A percentile compares a stretch with the other conserved stretches of the same genome.
Evolutionary conservation across 2,329 filamentous ascomycete genomes (phyloP).

Genomic region (Elsinoe necatrix): DNA sequence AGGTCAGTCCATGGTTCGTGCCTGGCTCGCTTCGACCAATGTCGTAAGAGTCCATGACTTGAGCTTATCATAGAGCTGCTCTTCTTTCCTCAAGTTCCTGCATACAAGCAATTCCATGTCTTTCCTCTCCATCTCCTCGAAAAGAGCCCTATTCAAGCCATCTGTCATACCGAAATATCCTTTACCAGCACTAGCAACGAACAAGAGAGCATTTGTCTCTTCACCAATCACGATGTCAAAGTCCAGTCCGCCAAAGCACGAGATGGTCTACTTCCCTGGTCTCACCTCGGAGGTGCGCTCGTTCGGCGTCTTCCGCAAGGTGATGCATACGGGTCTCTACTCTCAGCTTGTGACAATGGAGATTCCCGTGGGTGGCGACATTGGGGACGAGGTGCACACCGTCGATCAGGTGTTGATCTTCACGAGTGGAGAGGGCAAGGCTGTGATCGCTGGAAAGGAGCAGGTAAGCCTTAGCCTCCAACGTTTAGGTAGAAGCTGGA

Average conservation of each 20-base stretch:
- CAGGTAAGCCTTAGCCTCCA: slow-evolving; percentile 32
- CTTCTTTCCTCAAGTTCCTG: background rate
- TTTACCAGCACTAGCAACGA: slow-evolving; percentile 3
- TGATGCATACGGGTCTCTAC: slow-evolving; percentile 56
- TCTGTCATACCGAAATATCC: background rate
- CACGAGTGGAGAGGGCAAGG: slow-evolving; percentile 50
- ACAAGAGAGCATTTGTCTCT: slow-evolving; percentile 21
- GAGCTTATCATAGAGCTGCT: background rate
- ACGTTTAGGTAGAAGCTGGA: slow-evolving; percentile 5
- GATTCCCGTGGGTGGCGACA: slow-evolving; percentile 54
- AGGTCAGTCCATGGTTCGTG: slow-evolving; percentile 2
- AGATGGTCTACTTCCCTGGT: slow-evolving; percentile 55
- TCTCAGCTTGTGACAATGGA: slow-evolving; percentile 58
- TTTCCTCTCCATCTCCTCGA: background rate
- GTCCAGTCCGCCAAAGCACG: slow-evolving; percentile 30
- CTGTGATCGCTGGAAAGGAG: slow-evolving; percentile 51
- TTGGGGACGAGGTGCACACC: slow-evolving; percentile 59
- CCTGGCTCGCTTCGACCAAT: background rate
- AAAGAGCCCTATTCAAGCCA: background rate
- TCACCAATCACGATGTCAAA: slow-evolving; percentile 25
- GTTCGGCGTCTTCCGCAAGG: slow-evolving; percentile 52
- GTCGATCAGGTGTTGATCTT: slow-evolving; percentile 59
- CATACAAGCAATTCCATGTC: background rate
- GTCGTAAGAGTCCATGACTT: slow-evolving; percentile 1
- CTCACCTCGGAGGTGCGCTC: slow-evolving; percentile 47